These are phyloP conservation scores for Pseudonitzschia pungens DNA, from an alignment of 108 stramenopile species.

Conservation along the genomic window DNA sequence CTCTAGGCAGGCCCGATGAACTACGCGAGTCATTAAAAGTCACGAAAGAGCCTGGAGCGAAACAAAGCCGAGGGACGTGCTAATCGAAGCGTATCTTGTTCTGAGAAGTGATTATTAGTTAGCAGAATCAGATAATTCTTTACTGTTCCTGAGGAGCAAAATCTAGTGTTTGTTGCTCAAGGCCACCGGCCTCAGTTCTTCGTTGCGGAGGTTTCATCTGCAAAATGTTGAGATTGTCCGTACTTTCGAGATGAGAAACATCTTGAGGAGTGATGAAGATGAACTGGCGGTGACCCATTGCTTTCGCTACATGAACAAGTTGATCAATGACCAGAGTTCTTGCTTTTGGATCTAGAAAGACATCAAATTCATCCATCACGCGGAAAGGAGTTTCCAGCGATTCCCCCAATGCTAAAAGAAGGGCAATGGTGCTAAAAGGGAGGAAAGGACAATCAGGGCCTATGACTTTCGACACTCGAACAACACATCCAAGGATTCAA, in stretches of 20 bases:
- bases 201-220: constrained; percentile 63
- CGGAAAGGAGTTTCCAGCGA: constrained; percentile 94
- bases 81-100: too few relatives aligned
- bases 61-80: too few relatives aligned
- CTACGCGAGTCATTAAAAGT: too few relatives aligned
- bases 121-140: not conserved
- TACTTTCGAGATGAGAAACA: constrained; percentile 59
- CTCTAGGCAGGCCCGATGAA: too few relatives aligned
- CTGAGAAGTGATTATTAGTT: not conserved
- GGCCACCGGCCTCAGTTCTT: constrained; percentile 47
- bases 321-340: constrained; percentile 84
- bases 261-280: constrained; percentile 96
- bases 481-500: not conserved
- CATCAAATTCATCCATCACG: constrained; percentile 98
- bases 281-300: constrained; percentile 88
- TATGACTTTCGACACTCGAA: not conserved
- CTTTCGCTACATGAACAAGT: constrained; percentile 64
- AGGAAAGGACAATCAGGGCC: not conserved
- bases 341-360: constrained; percentile 91
- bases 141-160: constrained; percentile 25
- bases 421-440: constrained; percentile 73
- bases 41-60: too few relatives aligned
- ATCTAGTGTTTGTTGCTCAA: constrained; percentile 72
- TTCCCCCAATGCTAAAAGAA: constrained; percentile 91
- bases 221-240: constrained; percentile 65